Conservation (phyloP, 2,329 filamentous ascomycete genomes). For the Moelleriella libera region DNA sequence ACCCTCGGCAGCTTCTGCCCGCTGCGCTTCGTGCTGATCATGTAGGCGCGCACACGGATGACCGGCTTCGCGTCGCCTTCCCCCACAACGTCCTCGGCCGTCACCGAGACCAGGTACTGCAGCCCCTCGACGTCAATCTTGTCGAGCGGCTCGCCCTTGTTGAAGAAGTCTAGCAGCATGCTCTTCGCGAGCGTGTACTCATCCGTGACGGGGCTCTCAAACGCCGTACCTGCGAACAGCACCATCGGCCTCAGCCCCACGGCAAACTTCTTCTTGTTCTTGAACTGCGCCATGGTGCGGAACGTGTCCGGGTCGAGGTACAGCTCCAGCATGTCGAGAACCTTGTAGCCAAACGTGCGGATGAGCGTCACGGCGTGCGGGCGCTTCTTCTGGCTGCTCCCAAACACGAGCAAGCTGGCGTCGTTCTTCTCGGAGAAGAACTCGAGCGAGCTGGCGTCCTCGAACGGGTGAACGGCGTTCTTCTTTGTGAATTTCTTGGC, state of each 20-base stretch:
- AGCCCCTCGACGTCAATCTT: constrained; percentile 91
- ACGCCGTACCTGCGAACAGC: constrained; percentile 77
- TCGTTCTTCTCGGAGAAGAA: constrained; percentile 98
- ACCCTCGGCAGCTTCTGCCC: constrained; percentile 80
- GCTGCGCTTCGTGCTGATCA: constrained; percentile 72
- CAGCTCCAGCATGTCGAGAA: constrained; percentile 91
- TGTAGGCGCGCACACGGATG: constrained; percentile 64
- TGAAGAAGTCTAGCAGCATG: constrained; percentile 82
- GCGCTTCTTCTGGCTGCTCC: constrained; percentile 83
- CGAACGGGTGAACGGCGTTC: constrained; percentile 89
- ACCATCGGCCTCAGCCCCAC: constrained; percentile 82
- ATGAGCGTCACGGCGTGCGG: constrained; percentile 76
- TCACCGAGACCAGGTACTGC: constrained; percentile 77
- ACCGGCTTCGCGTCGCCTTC: constrained; percentile 34
- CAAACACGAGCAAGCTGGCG: constrained; percentile 71
- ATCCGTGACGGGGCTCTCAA: constrained; percentile 66
- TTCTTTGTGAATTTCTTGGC: constrained; percentile 93
- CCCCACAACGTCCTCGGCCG: constrained; percentile 49
- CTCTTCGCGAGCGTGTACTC: constrained; percentile 79
- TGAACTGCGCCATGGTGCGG: constrained; percentile 60
- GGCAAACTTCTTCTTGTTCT: constrained; percentile 59
- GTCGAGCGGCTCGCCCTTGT: constrained; percentile 49
- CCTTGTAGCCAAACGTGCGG: constrained; percentile 71
- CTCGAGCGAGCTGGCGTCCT: constrained; percentile 74
- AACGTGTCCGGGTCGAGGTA: constrained; percentile 64